Evolutionary conservation across 2,329 filamentous ascomycete species (phyloP).

Genomic region (Incumbomyces lentus): DNA sequence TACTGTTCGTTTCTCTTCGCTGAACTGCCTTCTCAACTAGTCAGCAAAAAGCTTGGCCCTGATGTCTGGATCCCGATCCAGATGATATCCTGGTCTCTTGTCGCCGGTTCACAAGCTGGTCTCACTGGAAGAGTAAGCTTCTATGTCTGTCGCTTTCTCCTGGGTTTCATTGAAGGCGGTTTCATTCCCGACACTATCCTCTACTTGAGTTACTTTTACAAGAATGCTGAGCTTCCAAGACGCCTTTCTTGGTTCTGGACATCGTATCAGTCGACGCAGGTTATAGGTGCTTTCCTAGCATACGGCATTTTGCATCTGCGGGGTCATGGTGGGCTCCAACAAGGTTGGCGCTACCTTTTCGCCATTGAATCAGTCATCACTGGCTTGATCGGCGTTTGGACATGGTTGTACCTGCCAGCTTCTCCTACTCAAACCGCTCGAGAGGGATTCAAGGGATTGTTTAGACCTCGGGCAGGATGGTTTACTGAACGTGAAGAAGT

Average conservation of each 20-base stretch:
- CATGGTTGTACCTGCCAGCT: slow-evolving; percentile 43
- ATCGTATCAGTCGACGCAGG: slow-evolving; percentile 30
- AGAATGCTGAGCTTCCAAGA: slow-evolving; percentile 28
- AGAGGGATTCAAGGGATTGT: slow-evolving; percentile 14
- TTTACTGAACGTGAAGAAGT: slow-evolving; percentile 55
- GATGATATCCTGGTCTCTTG: slow-evolving; percentile 31
- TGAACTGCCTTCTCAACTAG: slow-evolving; percentile 48
- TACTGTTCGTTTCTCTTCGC: slow-evolving; percentile 42
- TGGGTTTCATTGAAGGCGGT: slow-evolving; percentile 39
- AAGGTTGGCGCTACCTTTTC: slow-evolving; percentile 27
- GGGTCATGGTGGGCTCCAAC: slow-evolving; percentile 22
- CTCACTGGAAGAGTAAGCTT: slow-evolving; percentile 34
- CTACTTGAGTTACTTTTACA: slow-evolving; percentile 54
- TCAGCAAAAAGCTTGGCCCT: slow-evolving; percentile 44
- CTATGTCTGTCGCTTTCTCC: slow-evolving; percentile 32
- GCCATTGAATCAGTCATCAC: slow-evolving; percentile 28
- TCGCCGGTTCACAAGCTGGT: slow-evolving; percentile 33
- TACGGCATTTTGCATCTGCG: slow-evolving; percentile 30
- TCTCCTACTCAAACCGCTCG: slow-evolving; percentile 49
- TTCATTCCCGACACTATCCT: slow-evolving; percentile 30
- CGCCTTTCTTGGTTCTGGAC: slow-evolving; percentile 57
- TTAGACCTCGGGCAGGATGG: slow-evolving; percentile 37
- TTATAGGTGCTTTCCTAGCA: slow-evolving; percentile 34
- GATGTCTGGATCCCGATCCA: slow-evolving; percentile 48
- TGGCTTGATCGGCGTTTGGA: slow-evolving; percentile 27